Evolutionary conservation across 2,329 filamentous ascomycete species (phyloP).

Genomic region (Thielaviopsis musarum): DNA sequence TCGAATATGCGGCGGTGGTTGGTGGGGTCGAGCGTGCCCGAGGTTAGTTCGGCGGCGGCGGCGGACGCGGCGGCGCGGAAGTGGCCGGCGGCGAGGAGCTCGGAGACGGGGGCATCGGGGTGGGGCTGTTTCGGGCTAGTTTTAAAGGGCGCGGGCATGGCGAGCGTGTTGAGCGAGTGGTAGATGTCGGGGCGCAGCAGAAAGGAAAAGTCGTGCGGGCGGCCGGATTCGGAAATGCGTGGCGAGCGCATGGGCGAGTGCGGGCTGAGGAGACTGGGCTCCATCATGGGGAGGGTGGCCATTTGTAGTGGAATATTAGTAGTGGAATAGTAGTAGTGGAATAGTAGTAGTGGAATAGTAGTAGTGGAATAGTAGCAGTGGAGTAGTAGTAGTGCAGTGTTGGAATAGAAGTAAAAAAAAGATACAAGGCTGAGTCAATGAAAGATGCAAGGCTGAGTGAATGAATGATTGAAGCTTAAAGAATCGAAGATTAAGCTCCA

Average conservation of each 20-base stretch:
- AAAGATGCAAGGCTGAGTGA: not conserved
- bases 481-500: not conserved
- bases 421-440: not conserved
- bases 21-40: conserved; percentile 30
- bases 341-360: not conserved
- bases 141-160: conserved; percentile 49
- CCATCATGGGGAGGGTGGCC: conserved; percentile 11
- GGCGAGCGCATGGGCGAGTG: conserved; percentile 15
- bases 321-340: too few species aligned
- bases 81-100: conserved; percentile 54
- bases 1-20: conserved; percentile 54
- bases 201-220: conserved; percentile 56
- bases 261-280: conserved; percentile 7
- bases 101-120: conserved; percentile 45
- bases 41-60: conserved; percentile 43
- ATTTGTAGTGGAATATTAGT: conserved; percentile 14
- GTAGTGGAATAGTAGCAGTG: too few species aligned
- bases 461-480: not conserved
- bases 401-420: too few species aligned
- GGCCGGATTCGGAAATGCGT: conserved; percentile 16
- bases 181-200: conserved; percentile 68
- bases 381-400: too few species aligned
- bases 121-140: conserved; percentile 47
- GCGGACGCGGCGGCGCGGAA: conserved; percentile 65
- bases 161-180: conserved; percentile 54